A percentile compares a stretch with the other conserved stretches of the same genome.
Conservation (phyloP, 371 early-diverging fungal species). For the Coemansia sp. region DNA sequence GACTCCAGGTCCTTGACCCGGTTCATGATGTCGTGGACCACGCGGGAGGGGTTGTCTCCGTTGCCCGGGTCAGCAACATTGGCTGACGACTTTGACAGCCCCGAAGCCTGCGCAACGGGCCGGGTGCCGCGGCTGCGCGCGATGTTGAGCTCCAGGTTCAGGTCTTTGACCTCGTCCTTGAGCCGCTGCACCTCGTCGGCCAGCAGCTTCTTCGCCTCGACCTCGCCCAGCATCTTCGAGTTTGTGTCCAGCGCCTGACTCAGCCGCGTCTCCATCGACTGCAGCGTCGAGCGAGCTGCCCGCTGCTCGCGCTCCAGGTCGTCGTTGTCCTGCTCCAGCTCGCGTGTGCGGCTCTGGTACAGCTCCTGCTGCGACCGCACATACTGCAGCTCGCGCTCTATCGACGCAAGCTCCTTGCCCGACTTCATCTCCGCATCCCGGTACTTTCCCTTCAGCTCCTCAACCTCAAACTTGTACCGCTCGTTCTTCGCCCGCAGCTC, state of each 20-base stretch:
- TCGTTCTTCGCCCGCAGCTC: slow-evolving; percentile 47
- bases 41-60: slow-evolving; percentile 28
- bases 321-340: slow-evolving; percentile 77
- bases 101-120: slow-evolving; percentile 25
- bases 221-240: slow-evolving; percentile 67
- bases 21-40: slow-evolving; percentile 51
- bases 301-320: slow-evolving; percentile 69
- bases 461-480: slow-evolving; percentile 56
- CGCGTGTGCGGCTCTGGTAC: slow-evolving; percentile 71
- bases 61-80: slow-evolving; percentile 22
- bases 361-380: slow-evolving; percentile 69
- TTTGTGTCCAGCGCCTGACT: slow-evolving; percentile 70
- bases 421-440: slow-evolving; percentile 60
- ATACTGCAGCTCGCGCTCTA: slow-evolving; percentile 75
- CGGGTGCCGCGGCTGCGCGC: slow-evolving; percentile 46
- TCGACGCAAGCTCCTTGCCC: slow-evolving; percentile 63
- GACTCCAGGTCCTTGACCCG: slow-evolving; percentile 50
- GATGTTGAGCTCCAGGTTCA: slow-evolving; percentile 53
- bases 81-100: slow-evolving; percentile 45
- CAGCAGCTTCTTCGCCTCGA: slow-evolving; percentile 64
- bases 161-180: slow-evolving; percentile 68
- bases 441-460: slow-evolving; percentile 74
- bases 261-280: slow-evolving; percentile 69
- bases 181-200: slow-evolving; percentile 73
- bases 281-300: slow-evolving; percentile 68